Conservation (phyloP, 2,329 filamentous ascomycete species). For the Xylaria arbuscula region DNA sequence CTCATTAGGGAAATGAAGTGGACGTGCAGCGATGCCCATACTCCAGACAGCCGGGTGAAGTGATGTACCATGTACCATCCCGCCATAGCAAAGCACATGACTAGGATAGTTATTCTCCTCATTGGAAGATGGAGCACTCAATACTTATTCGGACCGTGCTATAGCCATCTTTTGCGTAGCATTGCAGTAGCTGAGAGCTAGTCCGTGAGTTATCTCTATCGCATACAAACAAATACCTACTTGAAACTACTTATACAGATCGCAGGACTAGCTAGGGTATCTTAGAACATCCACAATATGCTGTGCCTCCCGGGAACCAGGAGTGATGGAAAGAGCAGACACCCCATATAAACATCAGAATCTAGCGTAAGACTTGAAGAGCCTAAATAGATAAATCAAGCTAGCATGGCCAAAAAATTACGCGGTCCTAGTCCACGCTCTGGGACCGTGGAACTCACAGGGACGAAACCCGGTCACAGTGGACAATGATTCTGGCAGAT, state of each 20-base stretch:
- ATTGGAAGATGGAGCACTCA: slow-evolving; percentile 17
- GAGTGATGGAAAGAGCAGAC: not conserved
- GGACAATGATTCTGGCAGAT: not conserved
- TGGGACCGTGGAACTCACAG: slow-evolving; percentile 2
- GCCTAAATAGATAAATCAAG: not conserved
- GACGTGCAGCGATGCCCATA: not conserved
- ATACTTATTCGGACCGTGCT: not conserved
- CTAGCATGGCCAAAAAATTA: not conserved
- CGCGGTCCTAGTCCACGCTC: not conserved
- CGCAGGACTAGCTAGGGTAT: not conserved
- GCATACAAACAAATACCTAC: not conserved
- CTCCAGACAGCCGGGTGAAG: not conserved
- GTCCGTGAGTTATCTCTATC: not conserved
- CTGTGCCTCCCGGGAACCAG: not conserved
- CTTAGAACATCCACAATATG: not conserved
- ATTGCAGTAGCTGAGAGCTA: slow-evolving; percentile 19
- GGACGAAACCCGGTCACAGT: slow-evolving; percentile 11
- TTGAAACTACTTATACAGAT: not conserved
- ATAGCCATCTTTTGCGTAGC: slow-evolving; percentile 14
- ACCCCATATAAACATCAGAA: slow-evolving; percentile 10
- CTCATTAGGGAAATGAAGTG: not conserved
- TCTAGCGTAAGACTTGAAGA: not conserved
- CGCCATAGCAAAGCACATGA: slow-evolving; percentile 1
- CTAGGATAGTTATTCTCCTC: not conserved
- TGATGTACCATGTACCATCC: not conserved